Percentiles rank a stretch among this genome's conserved stretches.
Evolutionary conservation across 495 filamentous ascomycete genomes (phyloP).

Genomic region (Tetracladium setigerum): DNA sequence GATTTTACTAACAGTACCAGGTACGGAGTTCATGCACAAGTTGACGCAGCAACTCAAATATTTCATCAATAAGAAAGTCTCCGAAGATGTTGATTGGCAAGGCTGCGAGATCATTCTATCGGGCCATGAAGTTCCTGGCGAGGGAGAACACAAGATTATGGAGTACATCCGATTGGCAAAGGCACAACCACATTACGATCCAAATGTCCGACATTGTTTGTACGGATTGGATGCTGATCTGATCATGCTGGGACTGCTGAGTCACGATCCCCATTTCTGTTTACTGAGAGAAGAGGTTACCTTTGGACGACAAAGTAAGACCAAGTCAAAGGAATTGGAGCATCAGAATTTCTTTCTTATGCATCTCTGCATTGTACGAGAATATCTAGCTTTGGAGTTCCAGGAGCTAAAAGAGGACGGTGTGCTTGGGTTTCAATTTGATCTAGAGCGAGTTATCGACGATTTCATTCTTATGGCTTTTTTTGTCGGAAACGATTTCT

Average conservation of each 20-base stretch:
- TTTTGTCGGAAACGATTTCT: conserved; percentile 98
- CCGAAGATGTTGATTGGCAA: conserved; percentile 96
- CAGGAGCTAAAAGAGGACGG: conserved; percentile 82
- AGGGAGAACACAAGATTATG: conserved; percentile 99
- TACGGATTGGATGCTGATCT: conserved; percentile 97
- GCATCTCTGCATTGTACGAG: conserved; percentile 94
- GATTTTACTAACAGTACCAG: conserved; percentile 19
- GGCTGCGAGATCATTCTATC: conserved; percentile 92
- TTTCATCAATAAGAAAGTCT: conserved; percentile 97
- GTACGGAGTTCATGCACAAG: conserved; percentile 95
- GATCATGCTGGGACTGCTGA: conserved; percentile 95
- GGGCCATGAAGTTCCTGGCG: conserved; percentile 97
- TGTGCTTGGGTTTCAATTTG: conserved; percentile 68
- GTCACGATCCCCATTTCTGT: conserved; percentile 98
- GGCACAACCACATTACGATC: conserved; percentile 85
- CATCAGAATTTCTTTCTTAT: conserved; percentile 98
- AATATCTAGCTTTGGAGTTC: conserved; percentile 95
- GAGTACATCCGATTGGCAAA: conserved; percentile 97
- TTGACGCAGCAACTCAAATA: conserved; percentile 92
- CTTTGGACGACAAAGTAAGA: conserved; percentile 77
- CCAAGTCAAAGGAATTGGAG: conserved; percentile 91
- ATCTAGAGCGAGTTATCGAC: conserved; percentile 95
- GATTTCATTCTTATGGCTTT: conserved; percentile 99
- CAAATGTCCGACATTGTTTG: conserved; percentile 94
- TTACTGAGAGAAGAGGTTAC: conserved; percentile 95